Percentiles rank a stretch among this genome's conserved stretches.
Evolutionary conservation across 2,329 filamentous ascomycete genomes (phyloP).

Genomic region (Helotiales sp.): DNA sequence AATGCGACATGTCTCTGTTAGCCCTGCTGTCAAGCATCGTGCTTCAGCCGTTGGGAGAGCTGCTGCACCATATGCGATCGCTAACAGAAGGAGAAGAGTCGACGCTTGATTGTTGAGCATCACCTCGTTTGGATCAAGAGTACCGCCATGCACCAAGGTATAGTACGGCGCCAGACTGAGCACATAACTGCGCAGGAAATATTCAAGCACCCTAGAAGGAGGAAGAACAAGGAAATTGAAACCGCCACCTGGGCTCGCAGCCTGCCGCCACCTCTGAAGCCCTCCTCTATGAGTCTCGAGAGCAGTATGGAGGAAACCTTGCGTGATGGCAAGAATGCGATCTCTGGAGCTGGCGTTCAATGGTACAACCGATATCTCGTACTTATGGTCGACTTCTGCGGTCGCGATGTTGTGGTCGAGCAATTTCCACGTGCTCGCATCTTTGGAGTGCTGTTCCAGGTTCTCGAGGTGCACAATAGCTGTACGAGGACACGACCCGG

Average conservation of each 20-base stretch:
- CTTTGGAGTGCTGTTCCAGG: conserved; percentile 50
- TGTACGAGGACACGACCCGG: conserved; percentile 47
- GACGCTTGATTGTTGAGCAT: conserved; percentile 66
- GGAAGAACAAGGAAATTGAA: conserved; percentile 67
- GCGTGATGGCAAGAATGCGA: conserved; percentile 70
- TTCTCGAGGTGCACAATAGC: conserved; percentile 53
- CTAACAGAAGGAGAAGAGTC: conserved; percentile 65
- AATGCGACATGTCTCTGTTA: conserved; percentile 71
- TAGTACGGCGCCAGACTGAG: conserved; percentile 68
- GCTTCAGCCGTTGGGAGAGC: conserved; percentile 66
- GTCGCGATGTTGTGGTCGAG: conserved; percentile 40
- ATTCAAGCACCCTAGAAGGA: conserved; percentile 64
- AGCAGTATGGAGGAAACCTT: conserved; percentile 69
- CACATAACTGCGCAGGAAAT: conserved; percentile 66
- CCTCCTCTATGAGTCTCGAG: conserved; percentile 65
- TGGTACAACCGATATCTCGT: conserved; percentile 42
- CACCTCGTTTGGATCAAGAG: conserved; percentile 66
- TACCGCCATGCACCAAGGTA: conserved; percentile 58
- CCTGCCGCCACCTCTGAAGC: conserved; percentile 30
- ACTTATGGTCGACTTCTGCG: conserved; percentile 13
- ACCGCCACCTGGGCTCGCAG: conserved; percentile 41
- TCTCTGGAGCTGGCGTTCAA: conserved; percentile 57
- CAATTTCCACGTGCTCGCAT: conserved; percentile 47
- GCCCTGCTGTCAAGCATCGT: conserved; percentile 62
- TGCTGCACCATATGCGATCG: conserved; percentile 71